A percentile compares a stretch with the other conserved stretches of the same genome.
phyloP scores from a whole-genome alignment of 202 grass and related monocot species.

The Panicum virgatum region DNA sequence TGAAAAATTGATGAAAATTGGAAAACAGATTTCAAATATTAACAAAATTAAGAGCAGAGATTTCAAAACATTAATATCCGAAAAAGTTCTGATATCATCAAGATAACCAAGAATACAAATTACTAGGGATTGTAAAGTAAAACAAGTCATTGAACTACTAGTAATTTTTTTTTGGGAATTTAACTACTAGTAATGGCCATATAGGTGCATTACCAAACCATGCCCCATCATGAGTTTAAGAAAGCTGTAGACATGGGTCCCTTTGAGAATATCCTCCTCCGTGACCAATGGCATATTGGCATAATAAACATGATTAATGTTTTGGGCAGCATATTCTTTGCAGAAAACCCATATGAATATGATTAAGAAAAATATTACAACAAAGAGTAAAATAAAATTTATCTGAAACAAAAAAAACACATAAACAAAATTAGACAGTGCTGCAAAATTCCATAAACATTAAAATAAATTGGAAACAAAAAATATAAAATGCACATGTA shows the following conservation, averaged over 20 bases:
- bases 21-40: background rate
- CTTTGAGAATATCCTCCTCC: background rate
- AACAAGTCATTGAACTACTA: too few species aligned
- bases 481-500: background rate
- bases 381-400: background rate
- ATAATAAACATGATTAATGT: background rate
- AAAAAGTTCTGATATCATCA: background rate
- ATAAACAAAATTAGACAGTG: background rate
- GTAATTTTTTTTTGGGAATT: too few species aligned
- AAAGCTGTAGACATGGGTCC: background rate
- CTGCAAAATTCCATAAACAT: background rate
- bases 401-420: background rate
- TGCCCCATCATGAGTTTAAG: background rate
- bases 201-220: background rate
- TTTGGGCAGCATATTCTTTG: background rate
- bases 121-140: background rate
- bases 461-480: background rate
- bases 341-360: slow-evolving; percentile 9
- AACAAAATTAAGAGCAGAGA: background rate
- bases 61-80: background rate
- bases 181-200: background rate
- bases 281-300: background rate
- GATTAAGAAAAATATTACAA: slow-evolving; percentile 11
- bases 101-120: background rate
- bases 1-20: background rate